A percentile compares a stretch with the other conserved stretches of the same genome.
These are phyloP conservation scores for Guyanaporus albipodus DNA, from an alignment of 768 basidiomycete genomes.

Conservation along the genomic window DNA sequence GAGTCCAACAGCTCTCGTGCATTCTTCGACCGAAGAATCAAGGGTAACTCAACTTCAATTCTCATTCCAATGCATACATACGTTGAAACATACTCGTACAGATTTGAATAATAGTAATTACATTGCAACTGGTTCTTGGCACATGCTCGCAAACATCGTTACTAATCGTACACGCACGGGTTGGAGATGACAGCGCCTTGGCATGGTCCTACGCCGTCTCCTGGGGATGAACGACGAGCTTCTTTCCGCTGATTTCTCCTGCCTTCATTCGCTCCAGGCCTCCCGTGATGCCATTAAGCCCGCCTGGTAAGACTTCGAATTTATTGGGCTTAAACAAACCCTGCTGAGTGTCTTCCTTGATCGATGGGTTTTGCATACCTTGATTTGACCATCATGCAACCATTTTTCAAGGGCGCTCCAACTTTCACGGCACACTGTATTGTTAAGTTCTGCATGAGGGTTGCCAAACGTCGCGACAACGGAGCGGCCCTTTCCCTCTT, in stretches of 20 bases:
- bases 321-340: constrained; percentile 33
- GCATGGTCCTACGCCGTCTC: constrained; percentile 26
- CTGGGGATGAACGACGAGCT: constrained; percentile 41
- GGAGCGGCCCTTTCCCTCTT: constrained; percentile 17
- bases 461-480: constrained; percentile 23
- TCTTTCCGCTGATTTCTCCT: constrained; percentile 40
- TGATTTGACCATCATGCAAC: constrained; percentile 25
- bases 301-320: constrained; percentile 40
- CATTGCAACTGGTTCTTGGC: not conserved
- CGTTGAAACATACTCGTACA: not conserved
- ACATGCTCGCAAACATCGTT: not conserved
- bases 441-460: constrained; percentile 20
- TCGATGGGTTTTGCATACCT: constrained; percentile 11
- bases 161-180: constrained; percentile 18
- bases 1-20: not conserved
- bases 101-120: not conserved
- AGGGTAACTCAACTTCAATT: not conserved
- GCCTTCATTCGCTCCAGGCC: constrained; percentile 36
- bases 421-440: constrained; percentile 8
- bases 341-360: not conserved
- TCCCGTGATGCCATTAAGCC: constrained; percentile 35
- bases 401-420: constrained; percentile 25
- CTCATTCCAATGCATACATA: constrained; percentile 8
- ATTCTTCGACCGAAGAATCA: not conserved
- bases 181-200: not conserved